A percentile compares a stretch with the other conserved stretches of the same genome.
phyloP scores from a whole-genome alignment of 768 basidiomycete genomes.

The Lyophyllum shimeji region DNA sequence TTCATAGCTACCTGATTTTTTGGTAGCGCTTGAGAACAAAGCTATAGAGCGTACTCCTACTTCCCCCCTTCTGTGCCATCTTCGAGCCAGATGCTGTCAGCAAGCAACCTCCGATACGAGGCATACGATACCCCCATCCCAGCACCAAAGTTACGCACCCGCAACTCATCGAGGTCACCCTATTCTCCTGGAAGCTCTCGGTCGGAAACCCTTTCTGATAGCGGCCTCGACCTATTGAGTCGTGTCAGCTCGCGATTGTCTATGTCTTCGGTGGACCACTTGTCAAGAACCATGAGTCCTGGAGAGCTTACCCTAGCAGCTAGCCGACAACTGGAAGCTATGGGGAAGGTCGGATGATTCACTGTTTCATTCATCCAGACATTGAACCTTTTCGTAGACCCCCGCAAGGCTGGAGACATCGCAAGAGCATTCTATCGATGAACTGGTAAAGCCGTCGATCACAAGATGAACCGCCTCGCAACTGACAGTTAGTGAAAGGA shows the following conservation, averaged over 20 bases:
- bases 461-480: not conserved
- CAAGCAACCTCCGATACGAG: slow-evolving; percentile 61
- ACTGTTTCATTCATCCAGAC: not conserved
- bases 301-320: slow-evolving; percentile 46
- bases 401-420: not conserved
- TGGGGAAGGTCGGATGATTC: slow-evolving; percentile 20
- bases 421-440: slow-evolving; percentile 11
- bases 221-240: slow-evolving; percentile 26
- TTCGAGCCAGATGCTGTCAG: slow-evolving; percentile 25
- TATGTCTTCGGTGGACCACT: slow-evolving; percentile 17
- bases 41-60: slow-evolving; percentile 6
- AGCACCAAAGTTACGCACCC: slow-evolving; percentile 39
- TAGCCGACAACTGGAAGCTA: slow-evolving; percentile 28
- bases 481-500: slow-evolving; percentile 21
- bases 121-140: slow-evolving; percentile 67
- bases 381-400: not conserved
- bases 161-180: slow-evolving; percentile 28
- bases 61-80: slow-evolving; percentile 17
- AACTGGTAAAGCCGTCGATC: slow-evolving; percentile 16
- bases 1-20: slow-evolving; percentile 70
- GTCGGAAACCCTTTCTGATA: slow-evolving; percentile 31
- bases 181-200: slow-evolving; percentile 31
- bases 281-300: slow-evolving; percentile 33
- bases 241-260: slow-evolving; percentile 28
- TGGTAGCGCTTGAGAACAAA: slow-evolving; percentile 39